Conservation (phyloP, 2,329 filamentous ascomycete species). For the Geosmithia putterillii region DNA sequence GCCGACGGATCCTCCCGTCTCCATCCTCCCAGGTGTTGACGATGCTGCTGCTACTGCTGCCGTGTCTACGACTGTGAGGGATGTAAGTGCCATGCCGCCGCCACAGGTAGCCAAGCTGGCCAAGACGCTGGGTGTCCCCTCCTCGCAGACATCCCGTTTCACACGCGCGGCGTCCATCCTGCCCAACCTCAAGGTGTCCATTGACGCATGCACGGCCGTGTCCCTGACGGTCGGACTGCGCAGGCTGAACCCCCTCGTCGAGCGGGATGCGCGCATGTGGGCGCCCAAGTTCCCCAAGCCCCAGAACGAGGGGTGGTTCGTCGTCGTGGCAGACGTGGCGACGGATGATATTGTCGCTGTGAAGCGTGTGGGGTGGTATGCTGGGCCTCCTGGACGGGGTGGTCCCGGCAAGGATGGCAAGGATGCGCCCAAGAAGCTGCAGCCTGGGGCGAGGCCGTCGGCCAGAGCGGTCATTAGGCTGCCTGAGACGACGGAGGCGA, state of each 20-base stretch:
- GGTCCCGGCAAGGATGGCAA: not conserved
- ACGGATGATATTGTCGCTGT: constrained; percentile 72
- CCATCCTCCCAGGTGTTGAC: constrained; percentile 66
- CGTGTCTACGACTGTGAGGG: constrained; percentile 25
- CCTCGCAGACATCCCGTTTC: constrained; percentile 31
- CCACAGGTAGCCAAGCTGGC: constrained; percentile 29
- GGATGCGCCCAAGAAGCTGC: constrained; percentile 14
- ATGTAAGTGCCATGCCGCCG: constrained; percentile 23
- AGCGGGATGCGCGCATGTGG: constrained; percentile 63
- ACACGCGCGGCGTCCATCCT: constrained; percentile 50
- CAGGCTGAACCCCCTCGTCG: constrained; percentile 53
- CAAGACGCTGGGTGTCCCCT: constrained; percentile 36
- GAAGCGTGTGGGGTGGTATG: constrained; percentile 70
- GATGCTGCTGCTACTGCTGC: constrained; percentile 16
- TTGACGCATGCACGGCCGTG: constrained; percentile 47
- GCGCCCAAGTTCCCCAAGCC: constrained; percentile 87
- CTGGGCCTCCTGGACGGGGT: too few species aligned
- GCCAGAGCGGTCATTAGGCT: constrained; percentile 49
- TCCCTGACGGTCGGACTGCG: constrained; percentile 52
- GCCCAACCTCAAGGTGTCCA: constrained; percentile 53
- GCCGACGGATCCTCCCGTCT: constrained; percentile 69
- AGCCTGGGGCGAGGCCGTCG: constrained; percentile 31
- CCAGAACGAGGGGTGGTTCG: constrained; percentile 89
- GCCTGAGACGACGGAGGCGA: constrained; percentile 31
- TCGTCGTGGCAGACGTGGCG: constrained; percentile 55